A percentile compares a stretch with the other conserved stretches of the same genome.
Evolutionary conservation across 2,329 filamentous ascomycete species (phyloP).

Genomic region (Verticillium longisporum): DNA sequence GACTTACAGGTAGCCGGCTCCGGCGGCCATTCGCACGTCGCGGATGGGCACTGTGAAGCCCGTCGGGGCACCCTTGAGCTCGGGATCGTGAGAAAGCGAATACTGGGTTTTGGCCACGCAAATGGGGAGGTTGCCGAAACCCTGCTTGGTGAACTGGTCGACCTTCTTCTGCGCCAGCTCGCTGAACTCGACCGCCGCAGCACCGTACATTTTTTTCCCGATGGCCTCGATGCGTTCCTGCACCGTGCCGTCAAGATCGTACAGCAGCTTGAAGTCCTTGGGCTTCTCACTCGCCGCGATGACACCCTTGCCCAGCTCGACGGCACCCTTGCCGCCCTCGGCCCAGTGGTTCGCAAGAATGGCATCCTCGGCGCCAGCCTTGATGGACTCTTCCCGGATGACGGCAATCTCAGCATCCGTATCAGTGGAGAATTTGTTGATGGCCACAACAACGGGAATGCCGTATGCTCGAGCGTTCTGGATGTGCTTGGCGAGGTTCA

Average conservation of each 20-base stretch:
- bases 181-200: slow-evolving; percentile 82
- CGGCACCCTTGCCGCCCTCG: slow-evolving; percentile 82
- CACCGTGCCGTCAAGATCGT: slow-evolving; percentile 69
- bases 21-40: slow-evolving; percentile 89
- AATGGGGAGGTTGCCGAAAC: slow-evolving; percentile 87
- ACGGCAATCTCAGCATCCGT: slow-evolving; percentile 87
- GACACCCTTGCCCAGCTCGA: slow-evolving; percentile 83
- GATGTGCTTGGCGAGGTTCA: slow-evolving; percentile 95
- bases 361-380: slow-evolving; percentile 88
- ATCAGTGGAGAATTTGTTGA: slow-evolving; percentile 94
- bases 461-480: slow-evolving; percentile 83
- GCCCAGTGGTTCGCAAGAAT: slow-evolving; percentile 96
- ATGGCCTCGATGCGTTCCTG: slow-evolving; percentile 89
- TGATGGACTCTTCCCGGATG: slow-evolving; percentile 82
- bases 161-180: slow-evolving; percentile 94
- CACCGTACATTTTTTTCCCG: slow-evolving; percentile 90
- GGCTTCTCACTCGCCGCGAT: slow-evolving; percentile 76
- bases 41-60: slow-evolving; percentile 93
- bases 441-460: slow-evolving; percentile 89
- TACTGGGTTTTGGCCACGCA: slow-evolving; percentile 99
- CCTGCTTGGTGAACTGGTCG: slow-evolving; percentile 87
- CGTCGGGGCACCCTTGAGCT: slow-evolving; percentile 88
- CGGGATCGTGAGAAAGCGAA: slow-evolving; percentile 86
- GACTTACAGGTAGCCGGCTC: slow-evolving; percentile 81
- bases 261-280: slow-evolving; percentile 83